Conservation (phyloP, 495 filamentous ascomycete genomes). For the Penicillium lagena region DNA sequence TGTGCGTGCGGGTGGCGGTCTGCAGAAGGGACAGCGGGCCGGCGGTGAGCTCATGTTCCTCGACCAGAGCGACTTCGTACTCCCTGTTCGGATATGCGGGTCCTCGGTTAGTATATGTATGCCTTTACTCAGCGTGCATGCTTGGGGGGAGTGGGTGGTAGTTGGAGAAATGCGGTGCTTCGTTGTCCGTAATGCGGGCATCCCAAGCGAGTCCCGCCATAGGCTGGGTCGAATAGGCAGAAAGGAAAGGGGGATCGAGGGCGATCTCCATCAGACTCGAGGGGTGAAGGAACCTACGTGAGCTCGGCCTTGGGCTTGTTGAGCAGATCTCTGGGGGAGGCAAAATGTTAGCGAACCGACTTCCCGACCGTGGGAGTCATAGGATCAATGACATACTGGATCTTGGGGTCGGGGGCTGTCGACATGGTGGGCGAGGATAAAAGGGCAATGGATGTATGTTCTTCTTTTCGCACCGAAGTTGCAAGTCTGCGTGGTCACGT, state of each 20-base stretch:
- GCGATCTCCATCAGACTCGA: neutral
- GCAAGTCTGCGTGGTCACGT: constrained; percentile 4
- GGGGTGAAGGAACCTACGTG: constrained; percentile 50
- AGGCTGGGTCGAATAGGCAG: constrained; percentile 4
- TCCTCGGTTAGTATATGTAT: constrained; percentile 3
- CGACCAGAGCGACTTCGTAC: constrained; percentile 81
- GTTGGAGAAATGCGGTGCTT: constrained; percentile 3
- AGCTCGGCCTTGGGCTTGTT: constrained; percentile 74
- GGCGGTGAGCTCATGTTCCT: constrained; percentile 84
- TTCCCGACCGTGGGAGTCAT: constrained; percentile 9
- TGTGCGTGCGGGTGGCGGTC: constrained; percentile 79
- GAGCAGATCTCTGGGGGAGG: constrained; percentile 60
- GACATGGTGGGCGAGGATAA: constrained; percentile 52
- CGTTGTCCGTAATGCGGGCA: constrained; percentile 5
- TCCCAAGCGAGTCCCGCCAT: constrained; percentile 7
- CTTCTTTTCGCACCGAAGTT: neutral
- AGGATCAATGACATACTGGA: constrained; percentile 53
- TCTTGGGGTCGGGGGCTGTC: constrained; percentile 54
- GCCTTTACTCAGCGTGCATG: constrained; percentile 14
- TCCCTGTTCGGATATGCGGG: constrained; percentile 45
- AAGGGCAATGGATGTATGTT: constrained; percentile 6
- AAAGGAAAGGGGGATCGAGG: constrained; percentile 3
- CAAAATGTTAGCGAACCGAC: constrained; percentile 8
- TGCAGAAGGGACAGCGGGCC: constrained; percentile 89
- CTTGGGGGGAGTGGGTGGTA: constrained; percentile 10